phyloP scores from a whole-genome alignment of 164 flowering plant genomes.

The Liquidambar formosana region DNA sequence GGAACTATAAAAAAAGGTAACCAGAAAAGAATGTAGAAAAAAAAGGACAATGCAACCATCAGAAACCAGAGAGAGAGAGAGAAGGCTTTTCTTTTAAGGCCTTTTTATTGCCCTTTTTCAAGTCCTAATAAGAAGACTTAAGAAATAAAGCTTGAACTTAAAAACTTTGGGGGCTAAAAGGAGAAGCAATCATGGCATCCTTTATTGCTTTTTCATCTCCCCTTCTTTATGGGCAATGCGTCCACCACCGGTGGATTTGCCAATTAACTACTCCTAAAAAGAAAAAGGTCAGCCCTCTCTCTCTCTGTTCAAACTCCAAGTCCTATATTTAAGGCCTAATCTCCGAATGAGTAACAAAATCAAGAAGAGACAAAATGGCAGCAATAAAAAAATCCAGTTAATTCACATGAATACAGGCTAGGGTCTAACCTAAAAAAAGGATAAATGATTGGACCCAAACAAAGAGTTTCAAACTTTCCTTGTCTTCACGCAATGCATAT shows the following conservation, averaged over 20 bases:
- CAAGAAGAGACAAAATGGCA: slow-evolving; percentile 23
- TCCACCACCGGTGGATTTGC: background rate
- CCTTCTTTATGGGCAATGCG: slow-evolving; percentile 6
- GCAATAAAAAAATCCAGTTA: background rate
- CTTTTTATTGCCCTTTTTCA: too few relatives aligned
- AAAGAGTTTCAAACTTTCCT: background rate
- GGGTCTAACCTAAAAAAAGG: background rate
- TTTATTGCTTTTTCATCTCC: slow-evolving; percentile 26
- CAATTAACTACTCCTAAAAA: too few relatives aligned
- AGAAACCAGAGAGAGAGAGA: background rate
- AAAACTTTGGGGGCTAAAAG: slow-evolving; percentile 21
- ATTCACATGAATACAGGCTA: background rate
- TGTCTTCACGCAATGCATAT: background rate
- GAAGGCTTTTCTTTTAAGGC: background rate
- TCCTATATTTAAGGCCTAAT: background rate
- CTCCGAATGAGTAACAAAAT: slow-evolving; percentile 8
- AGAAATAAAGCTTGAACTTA: background rate
- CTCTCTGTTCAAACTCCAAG: too few relatives aligned
- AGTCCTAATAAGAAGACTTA: background rate
- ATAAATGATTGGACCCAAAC: background rate
- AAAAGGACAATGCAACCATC: background rate
- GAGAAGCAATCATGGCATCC: slow-evolving; percentile 36
- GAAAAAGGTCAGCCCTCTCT: too few relatives aligned
- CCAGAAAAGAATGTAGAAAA: background rate
- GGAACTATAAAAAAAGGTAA: background rate